Evolutionary conservation across 108 stramenopile species (phyloP).

Genomic region (Stephanodiscus minutulus): DNA sequence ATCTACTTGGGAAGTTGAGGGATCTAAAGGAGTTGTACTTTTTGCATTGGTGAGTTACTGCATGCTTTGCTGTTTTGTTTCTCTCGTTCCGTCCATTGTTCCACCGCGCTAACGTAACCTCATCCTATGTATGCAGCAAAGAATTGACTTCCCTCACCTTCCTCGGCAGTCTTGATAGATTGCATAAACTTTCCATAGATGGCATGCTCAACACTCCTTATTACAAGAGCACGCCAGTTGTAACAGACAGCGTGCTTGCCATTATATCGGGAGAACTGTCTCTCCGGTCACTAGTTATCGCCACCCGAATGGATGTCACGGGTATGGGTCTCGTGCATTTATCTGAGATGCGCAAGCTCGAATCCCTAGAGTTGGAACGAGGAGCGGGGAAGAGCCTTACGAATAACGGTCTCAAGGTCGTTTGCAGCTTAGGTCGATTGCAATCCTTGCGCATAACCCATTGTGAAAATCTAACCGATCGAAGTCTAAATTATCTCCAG

Average conservation of each 20-base stretch:
- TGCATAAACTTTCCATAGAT: constrained; percentile 37
- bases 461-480: constrained; percentile 34
- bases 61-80: not conserved
- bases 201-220: constrained; percentile 39
- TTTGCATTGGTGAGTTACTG: constrained; percentile 28
- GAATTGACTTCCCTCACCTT: constrained; percentile 35
- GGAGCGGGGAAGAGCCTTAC: constrained; percentile 46
- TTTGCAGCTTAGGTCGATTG: constrained; percentile 34
- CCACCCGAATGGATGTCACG: constrained; percentile 34
- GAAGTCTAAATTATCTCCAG: constrained; percentile 36
- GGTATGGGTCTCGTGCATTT: constrained; percentile 41
- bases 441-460: constrained; percentile 40
- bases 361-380: constrained; percentile 41
- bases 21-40: constrained; percentile 43
- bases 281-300: constrained; percentile 33
- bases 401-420: constrained; percentile 41
- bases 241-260: constrained; percentile 31
- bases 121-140: constrained; percentile 13
- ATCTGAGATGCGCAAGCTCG: constrained; percentile 28
- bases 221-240: constrained; percentile 25
- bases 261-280: constrained; percentile 28
- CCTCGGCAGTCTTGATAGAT: constrained; percentile 17
- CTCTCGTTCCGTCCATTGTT: not conserved
- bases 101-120: not conserved
- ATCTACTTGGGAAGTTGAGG: constrained; percentile 22